Base-by-base conservation (phyloP, 208 protist genomes). In the Acanthamoeba triangularis region DNA sequence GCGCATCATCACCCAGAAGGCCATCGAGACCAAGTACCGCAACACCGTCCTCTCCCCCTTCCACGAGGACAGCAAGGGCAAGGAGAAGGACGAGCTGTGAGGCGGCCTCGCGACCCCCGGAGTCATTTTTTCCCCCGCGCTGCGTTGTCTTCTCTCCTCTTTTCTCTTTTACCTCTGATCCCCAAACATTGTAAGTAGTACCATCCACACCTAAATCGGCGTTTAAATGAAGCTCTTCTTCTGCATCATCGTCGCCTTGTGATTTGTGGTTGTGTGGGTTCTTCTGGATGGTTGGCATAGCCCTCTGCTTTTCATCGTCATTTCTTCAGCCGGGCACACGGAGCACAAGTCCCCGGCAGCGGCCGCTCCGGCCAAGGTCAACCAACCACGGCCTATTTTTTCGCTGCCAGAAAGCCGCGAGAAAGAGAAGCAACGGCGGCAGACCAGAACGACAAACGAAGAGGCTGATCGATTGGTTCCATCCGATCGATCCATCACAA, bases 51-150 rank as follows among this genome's bases (percentile, higher is more conserved):
- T 88, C 11, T 88, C 80, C 13, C 80, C 80, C 7, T 88, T 88
- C 80, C 80, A 88, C 52, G 80, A 88, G 4, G 30, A 72, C 16
- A 67, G 28, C 47, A 88, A 88, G 80, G 80, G 52, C 14, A 88
- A 88, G 49, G 80, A 88, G 47, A 56, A 63, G 47, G 80, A 59
- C 5, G 35, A 49, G 30, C 30, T 28, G 14, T 30, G 33, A 35
- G 18, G 72, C 33, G 14, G n/a, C 13, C 23, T n/a, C 65, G 13
- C 65, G 65, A 2, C 11, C 65, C n/a, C 4, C 30, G 25, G 5
- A 30, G 8, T 35, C 20, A 18, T 23, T 59, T 59, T 59, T 59
- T 59, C n/a, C n/a, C n/a, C 56, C 44, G 54, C 30, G 54, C 54
- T 59, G 11, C n/a, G n/a, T n/a, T n/a, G n/a, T 85, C 78, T 11